These are phyloP conservation scores for Aureobasidium sp. DNA, from an alignment of 2,329 filamentous ascomycete genomes.

Conservation along the genomic window DNA sequence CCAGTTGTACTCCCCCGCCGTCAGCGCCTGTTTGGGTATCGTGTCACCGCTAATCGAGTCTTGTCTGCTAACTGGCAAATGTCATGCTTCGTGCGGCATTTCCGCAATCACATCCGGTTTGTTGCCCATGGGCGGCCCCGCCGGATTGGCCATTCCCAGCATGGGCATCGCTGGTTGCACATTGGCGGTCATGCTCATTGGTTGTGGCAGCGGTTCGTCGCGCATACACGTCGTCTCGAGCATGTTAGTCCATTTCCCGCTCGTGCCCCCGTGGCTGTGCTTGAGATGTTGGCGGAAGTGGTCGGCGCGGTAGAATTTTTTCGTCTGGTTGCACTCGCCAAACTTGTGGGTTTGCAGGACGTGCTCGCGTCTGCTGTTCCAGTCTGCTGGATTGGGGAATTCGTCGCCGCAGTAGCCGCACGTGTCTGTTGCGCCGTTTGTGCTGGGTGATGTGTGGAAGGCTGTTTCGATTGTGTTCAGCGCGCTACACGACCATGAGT, in stretches of 20 bases:
- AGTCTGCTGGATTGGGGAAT: conserved; percentile 80
- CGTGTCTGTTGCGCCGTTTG: conserved; percentile 56
- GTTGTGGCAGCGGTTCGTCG: conserved; percentile 61
- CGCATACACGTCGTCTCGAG: conserved; percentile 95
- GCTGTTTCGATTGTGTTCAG: conserved; percentile 66
- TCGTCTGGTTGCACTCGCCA: conserved; percentile 93
- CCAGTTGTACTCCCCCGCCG: not conserved
- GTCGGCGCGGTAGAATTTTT: conserved; percentile 96
- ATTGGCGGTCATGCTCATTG: conserved; percentile 10
- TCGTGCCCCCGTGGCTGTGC: conserved; percentile 92
- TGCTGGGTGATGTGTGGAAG: conserved; percentile 70
- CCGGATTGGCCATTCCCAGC: conserved; percentile 3
- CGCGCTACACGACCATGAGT: conserved; percentile 95
- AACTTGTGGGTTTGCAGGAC: conserved; percentile 92
- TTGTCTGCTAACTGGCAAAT: not conserved
- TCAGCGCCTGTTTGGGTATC: not conserved
- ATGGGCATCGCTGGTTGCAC: not conserved
- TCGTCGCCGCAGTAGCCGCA: conserved; percentile 97
- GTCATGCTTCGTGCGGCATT: conserved; percentile 17
- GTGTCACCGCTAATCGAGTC: not conserved
- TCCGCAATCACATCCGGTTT: conserved; percentile 16
- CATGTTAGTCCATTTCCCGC: conserved; percentile 98
- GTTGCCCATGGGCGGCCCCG: conserved; percentile 3
- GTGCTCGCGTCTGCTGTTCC: conserved; percentile 80
- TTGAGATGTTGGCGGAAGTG: conserved; percentile 98